Evolutionary conservation across 1,284 basidiomycete genomes (phyloP), one percentile per base, ranked within the genome.

Genomic region (Takashimella koratensis): DNA sequence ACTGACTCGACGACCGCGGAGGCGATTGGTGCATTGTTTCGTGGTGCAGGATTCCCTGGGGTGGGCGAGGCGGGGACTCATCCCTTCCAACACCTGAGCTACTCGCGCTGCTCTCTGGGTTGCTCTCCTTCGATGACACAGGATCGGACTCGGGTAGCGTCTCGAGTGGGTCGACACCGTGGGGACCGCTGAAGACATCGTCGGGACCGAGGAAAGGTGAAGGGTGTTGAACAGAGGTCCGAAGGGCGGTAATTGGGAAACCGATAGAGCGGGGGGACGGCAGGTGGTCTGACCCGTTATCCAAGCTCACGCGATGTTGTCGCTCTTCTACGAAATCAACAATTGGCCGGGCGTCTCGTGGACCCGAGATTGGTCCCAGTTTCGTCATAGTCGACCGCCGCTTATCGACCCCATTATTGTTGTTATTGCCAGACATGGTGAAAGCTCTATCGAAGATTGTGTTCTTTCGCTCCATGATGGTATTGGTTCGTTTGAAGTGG

Each of bases 401-500:
- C 16, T 36, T 36, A 36, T 36, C 30, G 16, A 36, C 30, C 30
- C 10, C 16, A 8, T 8, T 36, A 36, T 8, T 16, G 8, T 8
- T 8, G 8, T 16, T 8, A 36, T 36, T 16, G 10, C 10, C 8
- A 36, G 30, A 36, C 10, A 36, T 36, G 8, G 30, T 36, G 47
- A 49, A 49, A 4, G 21, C 23, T 22, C 39, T 49, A 22, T 21
- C 21, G 39, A 40, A 49, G 26, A 36, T 8, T 8, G 30, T 36
- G 8, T 8, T 19, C 19, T 48, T 48, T 11, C 27, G 24, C 30
- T 36, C 30, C 8, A 27, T 6, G 5, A 5, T 40, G 8, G 60
- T 62, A 11, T 59, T 51, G 22, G 57, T 63, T 2, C 63, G 54
- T 10, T 56, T 47, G 20, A 62, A 44, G 12, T 43, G 49, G 39